Base-by-base conservation (phyloP, 148 eudicot species). In the Agrostemma githago region DNA sequence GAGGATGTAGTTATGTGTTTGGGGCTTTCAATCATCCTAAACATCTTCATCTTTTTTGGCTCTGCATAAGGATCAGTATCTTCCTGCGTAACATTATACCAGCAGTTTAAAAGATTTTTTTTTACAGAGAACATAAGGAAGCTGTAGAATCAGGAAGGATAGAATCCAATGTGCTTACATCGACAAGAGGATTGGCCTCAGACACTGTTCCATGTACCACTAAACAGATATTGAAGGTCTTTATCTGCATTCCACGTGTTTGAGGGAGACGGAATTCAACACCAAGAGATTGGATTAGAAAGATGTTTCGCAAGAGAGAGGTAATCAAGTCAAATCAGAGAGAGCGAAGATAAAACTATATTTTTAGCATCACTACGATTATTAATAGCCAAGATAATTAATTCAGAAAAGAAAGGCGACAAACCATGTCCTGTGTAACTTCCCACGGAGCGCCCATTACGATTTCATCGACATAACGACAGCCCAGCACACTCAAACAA, bases 401-500 rank as follows among this genome's bases (percentile, higher is more conserved):
- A 48, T 40, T 39, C 74, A 72, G 46, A 65, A 53, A 12, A 41
- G 66, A 74, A 71, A 61, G 68, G 71, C 44, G 17, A 86, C 92
- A 34, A 75, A 94, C 98, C 93, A 94, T 84, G 78, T 94, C 98
- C 34, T 83, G 74, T 20, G 97, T 86, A 70, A 94, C 86, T 82
- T 87, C 89, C 92, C 85, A 87, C 39, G 98, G 98, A 66, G 98
- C 96, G 58, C 97, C 98, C 77, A 94, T 91, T 73, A 94, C 88
- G 80, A 92, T 86, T 77, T 94, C 98, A 80, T 92, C 98, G 44
- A 94, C 98, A 82, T 89, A 87, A 70, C 97, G 96, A 76, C 96
- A 91, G 70, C 90, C 92, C 77, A 94, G 76, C 53, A 94, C 98
- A 71, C 97, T 87, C 51, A 94, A 96, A 80, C 96, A 88, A 40